Percentiles rank a stretch among this genome's conserved stretches.
Conservation (phyloP, 2,329 filamentous ascomycete species). For the Pseudogymnoascus verrucosus region DNA sequence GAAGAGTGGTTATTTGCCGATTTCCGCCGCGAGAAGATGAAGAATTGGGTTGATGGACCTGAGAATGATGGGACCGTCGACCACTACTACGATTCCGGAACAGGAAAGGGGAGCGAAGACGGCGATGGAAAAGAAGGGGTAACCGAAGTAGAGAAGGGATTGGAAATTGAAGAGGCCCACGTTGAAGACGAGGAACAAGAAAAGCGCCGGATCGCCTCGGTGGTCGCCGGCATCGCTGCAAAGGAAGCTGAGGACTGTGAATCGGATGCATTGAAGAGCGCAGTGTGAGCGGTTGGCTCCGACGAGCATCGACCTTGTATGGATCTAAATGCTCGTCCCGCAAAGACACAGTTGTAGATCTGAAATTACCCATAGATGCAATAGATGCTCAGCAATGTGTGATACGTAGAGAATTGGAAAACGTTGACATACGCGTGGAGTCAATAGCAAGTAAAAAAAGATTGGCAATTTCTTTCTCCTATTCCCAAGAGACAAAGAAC, state of each 20-base stretch:
- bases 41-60: constrained; percentile 32
- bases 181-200: neutral
- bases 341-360: neutral
- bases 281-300: neutral
- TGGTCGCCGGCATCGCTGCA: constrained; percentile 7
- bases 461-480: constrained; percentile 5
- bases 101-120: neutral
- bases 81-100: neutral
- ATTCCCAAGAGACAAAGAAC: neutral
- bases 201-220: neutral
- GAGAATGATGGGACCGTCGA: constrained; percentile 16
- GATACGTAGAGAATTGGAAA: neutral
- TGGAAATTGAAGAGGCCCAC: neutral
- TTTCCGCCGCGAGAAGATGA: constrained; percentile 70
- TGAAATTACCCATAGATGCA: constrained; percentile 3
- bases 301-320: neutral
- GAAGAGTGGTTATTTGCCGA: constrained; percentile 82
- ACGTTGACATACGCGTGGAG: neutral
- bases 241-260: neutral
- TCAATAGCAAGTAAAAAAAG: neutral
- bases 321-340: neutral
- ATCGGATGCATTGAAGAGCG: neutral
- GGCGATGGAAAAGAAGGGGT: neutral
- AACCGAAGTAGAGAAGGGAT: neutral
- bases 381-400: neutral